Percentiles rank a stretch among this genome's conserved stretches.
phyloP scores from a whole-genome alignment of 768 basidiomycete genomes.

The Tylopilus subfusipes region DNA sequence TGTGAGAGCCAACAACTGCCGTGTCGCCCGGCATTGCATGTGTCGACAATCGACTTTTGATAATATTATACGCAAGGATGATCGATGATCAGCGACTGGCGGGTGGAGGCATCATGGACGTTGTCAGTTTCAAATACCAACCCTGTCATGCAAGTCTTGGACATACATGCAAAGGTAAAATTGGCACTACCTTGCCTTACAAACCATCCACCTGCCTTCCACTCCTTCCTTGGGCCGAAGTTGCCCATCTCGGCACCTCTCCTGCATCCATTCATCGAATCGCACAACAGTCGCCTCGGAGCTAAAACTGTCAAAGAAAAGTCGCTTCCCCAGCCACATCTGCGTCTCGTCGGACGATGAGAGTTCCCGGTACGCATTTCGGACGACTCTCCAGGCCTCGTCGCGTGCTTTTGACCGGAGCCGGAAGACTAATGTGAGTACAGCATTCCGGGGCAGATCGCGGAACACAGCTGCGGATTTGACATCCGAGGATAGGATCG shows the following conservation, averaged over 20 bases:
- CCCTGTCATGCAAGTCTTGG: background rate
- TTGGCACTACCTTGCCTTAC: conserved; percentile 40
- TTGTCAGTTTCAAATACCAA: background rate
- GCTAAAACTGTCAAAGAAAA: conserved; percentile 42
- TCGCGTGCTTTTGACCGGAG: conserved; percentile 50
- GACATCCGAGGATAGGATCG: conserved; percentile 2
- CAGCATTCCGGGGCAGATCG: conserved; percentile 39
- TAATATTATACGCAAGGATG: background rate
- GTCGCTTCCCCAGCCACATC: conserved; percentile 46
- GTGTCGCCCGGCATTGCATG: background rate
- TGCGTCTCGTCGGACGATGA: conserved; percentile 37
- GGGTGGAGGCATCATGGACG: background rate
- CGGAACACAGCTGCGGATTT: background rate
- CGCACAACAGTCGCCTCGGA: conserved; percentile 25
- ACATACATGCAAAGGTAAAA: background rate
- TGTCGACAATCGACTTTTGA: background rate
- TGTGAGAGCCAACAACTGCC: background rate
- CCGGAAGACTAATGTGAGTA: conserved; percentile 42
- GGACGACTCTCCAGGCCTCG: conserved; percentile 57
- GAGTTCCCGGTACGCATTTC: conserved; percentile 63
- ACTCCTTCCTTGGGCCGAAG: conserved; percentile 55
- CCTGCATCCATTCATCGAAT: conserved; percentile 55
- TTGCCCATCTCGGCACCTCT: conserved; percentile 41
- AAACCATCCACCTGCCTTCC: conserved; percentile 59
- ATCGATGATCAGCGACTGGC: background rate